A percentile compares a stretch with the other conserved stretches of the same genome.
Evolutionary conservation across 768 basidiomycete species (phyloP).

Genomic region (Cystobasidium onofrii): DNA sequence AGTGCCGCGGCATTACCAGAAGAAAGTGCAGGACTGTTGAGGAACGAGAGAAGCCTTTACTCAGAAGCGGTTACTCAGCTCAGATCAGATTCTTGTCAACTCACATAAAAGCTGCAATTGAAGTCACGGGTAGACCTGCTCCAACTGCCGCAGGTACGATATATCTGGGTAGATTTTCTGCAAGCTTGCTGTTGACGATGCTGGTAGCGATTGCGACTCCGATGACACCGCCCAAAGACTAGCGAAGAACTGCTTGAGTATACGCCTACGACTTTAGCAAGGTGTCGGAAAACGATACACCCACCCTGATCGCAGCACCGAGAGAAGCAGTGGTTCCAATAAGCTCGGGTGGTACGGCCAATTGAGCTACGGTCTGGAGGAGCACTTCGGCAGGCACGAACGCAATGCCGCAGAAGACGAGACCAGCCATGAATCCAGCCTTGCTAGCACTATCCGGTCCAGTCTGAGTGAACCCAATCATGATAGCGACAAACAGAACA

Average conservation of each 20-base stretch:
- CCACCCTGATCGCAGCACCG: background rate
- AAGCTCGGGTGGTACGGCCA: constrained; percentile 2
- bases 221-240: background rate
- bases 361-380: constrained; percentile 2
- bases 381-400: constrained; percentile 4
- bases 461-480: constrained; percentile 12
- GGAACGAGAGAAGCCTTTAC: background rate
- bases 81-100: background rate
- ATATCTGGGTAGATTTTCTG: background rate
- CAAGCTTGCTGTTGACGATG: background rate
- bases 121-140: background rate
- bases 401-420: background rate
- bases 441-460: background rate
- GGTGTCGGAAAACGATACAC: background rate
- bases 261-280: no score
- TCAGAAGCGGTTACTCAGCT: no score
- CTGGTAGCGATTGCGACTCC: background rate
- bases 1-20: background rate
- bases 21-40: background rate
- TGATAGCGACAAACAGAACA: background rate
- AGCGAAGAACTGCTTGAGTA: no score
- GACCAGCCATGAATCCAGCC: background rate
- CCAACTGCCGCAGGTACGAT: background rate
- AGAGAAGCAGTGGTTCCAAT: constrained; percentile 8
- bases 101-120: background rate